Evolutionary conservation across 768 basidiomycete genomes (phyloP), one percentile per base, ranked within the genome.

Genomic region (Paxillus involutus): DNA sequence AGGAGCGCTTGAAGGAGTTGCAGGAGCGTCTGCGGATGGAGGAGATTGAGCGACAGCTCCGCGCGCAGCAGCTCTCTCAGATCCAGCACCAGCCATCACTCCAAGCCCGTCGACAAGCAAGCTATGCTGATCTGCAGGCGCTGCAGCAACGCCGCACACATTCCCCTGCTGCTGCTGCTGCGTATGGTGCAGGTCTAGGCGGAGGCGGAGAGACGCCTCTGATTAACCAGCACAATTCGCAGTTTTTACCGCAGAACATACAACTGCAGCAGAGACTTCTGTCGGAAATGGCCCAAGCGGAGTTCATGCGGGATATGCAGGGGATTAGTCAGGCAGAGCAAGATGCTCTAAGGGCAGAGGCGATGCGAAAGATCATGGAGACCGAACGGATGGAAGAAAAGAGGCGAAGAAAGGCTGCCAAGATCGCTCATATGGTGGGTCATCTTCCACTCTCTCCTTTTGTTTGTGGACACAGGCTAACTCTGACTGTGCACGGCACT

Each of bases 341-440:
- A 64, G 91, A 91, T 55, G 80, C 84, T 5, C 69, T 94, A 37
- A 78, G 88, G 57, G 77, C 77, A 14, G 90, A 92, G 64, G 91
- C 91, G 1, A 88, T 89, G 82, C 83, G 88, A 54, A 88, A 94
- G 74, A 95, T 98, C 59, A 81, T 91, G 68, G 91, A 93, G 69
- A 87, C 95, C 0, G 95, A 95, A 70, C 82, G 80, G 63, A 85
- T 89, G 84, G 94, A 95, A 64, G 86, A 87, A 70, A 91, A 85
- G 64, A 80, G 94, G 42, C 81, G 91, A 55, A 77, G 84, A 41
- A 89, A 88, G 61, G 88, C 89, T 17, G 81, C 82, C 37, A 96
- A 96, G 72, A 93, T 96, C 59, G 86, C 89, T 19, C 85, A 90
- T 59, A 94, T 95, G 90, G 93, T 88, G 62, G 45, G 77, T 71